Percentiles rank a stretch among this genome's conserved stretches.
Evolutionary conservation across 2,329 filamentous ascomycete species (phyloP).

Genomic region (Talaromyces verruculosus): DNA sequence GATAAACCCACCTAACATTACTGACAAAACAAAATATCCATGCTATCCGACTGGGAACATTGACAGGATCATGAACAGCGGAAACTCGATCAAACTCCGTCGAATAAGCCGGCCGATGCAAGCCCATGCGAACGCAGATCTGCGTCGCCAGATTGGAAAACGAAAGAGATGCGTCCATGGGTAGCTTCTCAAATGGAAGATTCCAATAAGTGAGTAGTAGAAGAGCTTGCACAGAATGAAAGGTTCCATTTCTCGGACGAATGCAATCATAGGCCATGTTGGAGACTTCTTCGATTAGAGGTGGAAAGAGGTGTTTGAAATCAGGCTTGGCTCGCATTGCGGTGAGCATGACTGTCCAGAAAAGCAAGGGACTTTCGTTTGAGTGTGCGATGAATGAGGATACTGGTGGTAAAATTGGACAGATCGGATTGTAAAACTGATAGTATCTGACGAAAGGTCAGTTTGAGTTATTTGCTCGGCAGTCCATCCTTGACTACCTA

Average conservation of each 20-base stretch:
- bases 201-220: slow-evolving; percentile 22
- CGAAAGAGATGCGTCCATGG: slow-evolving; percentile 19
- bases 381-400: slow-evolving; percentile 16
- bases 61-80: background rate
- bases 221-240: slow-evolving; percentile 20
- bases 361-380: slow-evolving; percentile 14
- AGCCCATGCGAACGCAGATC: slow-evolving; percentile 15
- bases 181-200: slow-evolving; percentile 18
- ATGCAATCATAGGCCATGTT: slow-evolving; percentile 18
- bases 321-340: slow-evolving; percentile 13
- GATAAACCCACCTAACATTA: slow-evolving; percentile 18
- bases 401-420: slow-evolving; percentile 13
- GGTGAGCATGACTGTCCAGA: slow-evolving; percentile 20
- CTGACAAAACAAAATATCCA: slow-evolving; percentile 22
- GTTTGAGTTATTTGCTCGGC: too few species aligned
- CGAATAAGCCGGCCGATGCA: slow-evolving; percentile 17
- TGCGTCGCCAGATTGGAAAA: slow-evolving; percentile 21
- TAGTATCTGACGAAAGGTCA: slow-evolving; percentile 4
- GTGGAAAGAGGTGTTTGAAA: background rate
- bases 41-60: slow-evolving; percentile 12
- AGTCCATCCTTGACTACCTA: background rate
- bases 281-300: slow-evolving; percentile 1
- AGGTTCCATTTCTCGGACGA: slow-evolving; percentile 4
- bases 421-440: slow-evolving; percentile 8
- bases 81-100: slow-evolving; percentile 17